Evolutionary conservation across 345 rosid species (phyloP).

Genomic region (Camelina sativa): DNA sequence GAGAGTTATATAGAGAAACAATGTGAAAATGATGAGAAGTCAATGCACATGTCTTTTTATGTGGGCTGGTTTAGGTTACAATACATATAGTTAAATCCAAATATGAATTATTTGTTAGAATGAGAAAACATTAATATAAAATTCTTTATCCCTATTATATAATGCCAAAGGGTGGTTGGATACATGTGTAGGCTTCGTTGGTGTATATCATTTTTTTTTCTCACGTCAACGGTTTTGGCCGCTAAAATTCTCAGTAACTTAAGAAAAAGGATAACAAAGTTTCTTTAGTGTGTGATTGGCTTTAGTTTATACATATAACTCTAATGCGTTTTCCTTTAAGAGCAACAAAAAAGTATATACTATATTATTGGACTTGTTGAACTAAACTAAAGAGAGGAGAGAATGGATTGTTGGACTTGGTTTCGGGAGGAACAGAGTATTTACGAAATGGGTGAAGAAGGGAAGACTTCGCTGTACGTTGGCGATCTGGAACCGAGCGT

Average conservation of each 20-base stretch:
- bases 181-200: slow-evolving; percentile 41
- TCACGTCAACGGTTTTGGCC: not conserved
- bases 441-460: slow-evolving; percentile 42
- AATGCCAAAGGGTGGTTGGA: slow-evolving; percentile 35
- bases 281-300: no score
- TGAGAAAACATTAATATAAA: slow-evolving; percentile 8
- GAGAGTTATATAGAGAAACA: slow-evolving; percentile 9
- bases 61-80: not conserved
- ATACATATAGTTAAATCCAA: not conserved
- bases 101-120: slow-evolving; percentile 26
- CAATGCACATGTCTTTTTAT: slow-evolving; percentile 34
- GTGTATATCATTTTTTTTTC: not conserved
- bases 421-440: slow-evolving; percentile 32
- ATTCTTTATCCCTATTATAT: not conserved
- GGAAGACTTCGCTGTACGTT: slow-evolving; percentile 63
- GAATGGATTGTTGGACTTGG: slow-evolving; percentile 34
- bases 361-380: no score
- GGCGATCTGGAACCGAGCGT: slow-evolving; percentile 70
- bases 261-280: not conserved
- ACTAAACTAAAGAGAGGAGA: not conserved
- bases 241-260: not conserved
- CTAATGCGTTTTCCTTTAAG: no score
- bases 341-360: not conserved
- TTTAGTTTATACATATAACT: no score
- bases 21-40: slow-evolving; percentile 21